Evolutionary conservation across 108 stramenopile species (phyloP).

Genomic region (Discostella stelligeroides): DNA sequence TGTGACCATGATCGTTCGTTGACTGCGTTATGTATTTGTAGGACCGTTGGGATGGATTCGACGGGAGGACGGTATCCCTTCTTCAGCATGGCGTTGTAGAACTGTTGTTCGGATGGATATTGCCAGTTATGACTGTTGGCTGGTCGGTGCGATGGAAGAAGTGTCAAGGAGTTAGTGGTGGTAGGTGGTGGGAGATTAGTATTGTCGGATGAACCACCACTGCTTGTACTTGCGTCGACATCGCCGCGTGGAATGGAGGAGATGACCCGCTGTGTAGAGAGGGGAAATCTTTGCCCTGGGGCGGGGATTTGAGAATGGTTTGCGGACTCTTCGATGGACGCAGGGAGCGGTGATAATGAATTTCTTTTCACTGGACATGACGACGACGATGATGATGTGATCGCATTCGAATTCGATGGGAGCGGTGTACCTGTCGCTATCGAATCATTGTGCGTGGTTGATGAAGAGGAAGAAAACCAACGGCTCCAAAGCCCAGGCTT

Average conservation of each 20-base stretch:
- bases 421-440: background rate
- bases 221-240: slow-evolving; percentile 20
- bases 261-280: slow-evolving; percentile 67
- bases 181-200: background rate
- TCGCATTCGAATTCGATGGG: background rate
- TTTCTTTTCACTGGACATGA: slow-evolving; percentile 33
- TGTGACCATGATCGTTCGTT: slow-evolving; percentile 93
- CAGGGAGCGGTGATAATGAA: slow-evolving; percentile 33
- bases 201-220: no score
- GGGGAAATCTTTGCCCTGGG: slow-evolving; percentile 71
- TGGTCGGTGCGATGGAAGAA: slow-evolving; percentile 46
- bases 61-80: slow-evolving; percentile 90
- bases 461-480: slow-evolving; percentile 26
- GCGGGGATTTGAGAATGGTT: slow-evolving; percentile 76
- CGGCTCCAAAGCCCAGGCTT: slow-evolving; percentile 33
- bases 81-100: slow-evolving; percentile 94
- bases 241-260: slow-evolving; percentile 82
- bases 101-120: slow-evolving; percentile 97
- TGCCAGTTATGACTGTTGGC: slow-evolving; percentile 70
- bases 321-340: slow-evolving; percentile 83
- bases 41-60: slow-evolving; percentile 78
- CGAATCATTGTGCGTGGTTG: background rate
- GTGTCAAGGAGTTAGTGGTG: slow-evolving; percentile 8
- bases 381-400: background rate
- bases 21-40: slow-evolving; percentile 95